Evolutionary conservation across 1,284 basidiomycete species (phyloP).

Genomic region (Rugiboletus extremiorientalis): DNA sequence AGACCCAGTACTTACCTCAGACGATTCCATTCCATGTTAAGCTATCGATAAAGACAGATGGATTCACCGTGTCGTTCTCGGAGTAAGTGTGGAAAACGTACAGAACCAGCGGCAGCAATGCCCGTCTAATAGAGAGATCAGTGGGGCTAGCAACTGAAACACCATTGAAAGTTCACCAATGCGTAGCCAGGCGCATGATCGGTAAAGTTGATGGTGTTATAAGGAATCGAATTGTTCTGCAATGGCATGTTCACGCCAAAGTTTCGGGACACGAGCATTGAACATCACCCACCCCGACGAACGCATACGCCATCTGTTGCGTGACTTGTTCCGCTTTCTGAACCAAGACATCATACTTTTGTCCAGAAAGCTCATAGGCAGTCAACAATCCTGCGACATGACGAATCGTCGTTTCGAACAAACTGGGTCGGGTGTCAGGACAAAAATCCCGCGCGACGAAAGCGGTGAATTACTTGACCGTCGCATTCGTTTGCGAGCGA

Average conservation of each 20-base stretch:
- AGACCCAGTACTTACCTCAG: slow-evolving; percentile 27
- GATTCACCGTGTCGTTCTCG: neutral
- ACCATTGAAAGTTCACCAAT: slow-evolving; percentile 37
- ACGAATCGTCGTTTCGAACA: slow-evolving; percentile 91
- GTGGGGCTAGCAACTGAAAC: no score
- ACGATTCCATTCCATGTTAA: slow-evolving; percentile 46
- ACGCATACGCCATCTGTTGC: slow-evolving; percentile 66
- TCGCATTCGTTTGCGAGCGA: slow-evolving; percentile 43
- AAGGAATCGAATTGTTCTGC: slow-evolving; percentile 53
- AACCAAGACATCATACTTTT: slow-evolving; percentile 52
- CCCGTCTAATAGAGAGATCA: slow-evolving; percentile 44
- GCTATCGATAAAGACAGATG: slow-evolving; percentile 24
- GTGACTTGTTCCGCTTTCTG: slow-evolving; percentile 68
- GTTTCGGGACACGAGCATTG: neutral
- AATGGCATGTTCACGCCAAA: neutral
- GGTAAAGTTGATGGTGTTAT: slow-evolving; percentile 51
- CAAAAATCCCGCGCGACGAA: neutral
- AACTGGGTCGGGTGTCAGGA: slow-evolving; percentile 37
- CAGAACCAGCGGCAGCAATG: slow-evolving; percentile 71
- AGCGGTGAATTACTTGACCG: slow-evolving; percentile 47
- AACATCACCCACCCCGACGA: slow-evolving; percentile 47
- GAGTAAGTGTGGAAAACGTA: slow-evolving; percentile 31
- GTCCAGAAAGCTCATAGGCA: slow-evolving; percentile 80
- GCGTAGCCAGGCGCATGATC: slow-evolving; percentile 42
- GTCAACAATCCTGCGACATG: slow-evolving; percentile 72